These are phyloP conservation scores for Atkinsonella texensis DNA, from an alignment of 2,329 filamentous ascomycete genomes.

Conservation along the genomic window DNA sequence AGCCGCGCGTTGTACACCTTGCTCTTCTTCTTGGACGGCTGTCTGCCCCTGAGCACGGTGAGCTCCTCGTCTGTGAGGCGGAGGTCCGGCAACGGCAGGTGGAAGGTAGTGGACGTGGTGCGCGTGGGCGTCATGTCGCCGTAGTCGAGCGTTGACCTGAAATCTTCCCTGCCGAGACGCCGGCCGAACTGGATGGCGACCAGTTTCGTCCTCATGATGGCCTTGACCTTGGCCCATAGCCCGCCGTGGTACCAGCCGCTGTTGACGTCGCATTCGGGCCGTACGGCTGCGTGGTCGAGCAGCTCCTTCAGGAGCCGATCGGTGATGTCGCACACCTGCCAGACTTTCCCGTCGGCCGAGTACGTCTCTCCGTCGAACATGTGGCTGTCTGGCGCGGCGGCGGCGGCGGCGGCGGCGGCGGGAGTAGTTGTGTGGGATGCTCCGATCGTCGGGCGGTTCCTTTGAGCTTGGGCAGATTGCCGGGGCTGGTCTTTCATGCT, in stretches of 20 bases:
- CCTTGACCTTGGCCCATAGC: slow-evolving; percentile 70
- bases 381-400: slow-evolving; percentile 44
- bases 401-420: slow-evolving; percentile 23
- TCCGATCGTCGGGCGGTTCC: slow-evolving; percentile 22
- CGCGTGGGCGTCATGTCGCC: slow-evolving; percentile 23
- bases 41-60: slow-evolving; percentile 20
- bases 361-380: slow-evolving; percentile 72
- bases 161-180: slow-evolving; percentile 29
- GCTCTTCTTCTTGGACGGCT: slow-evolving; percentile 24
- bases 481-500: slow-evolving; percentile 35
- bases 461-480: slow-evolving; percentile 28
- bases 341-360: slow-evolving; percentile 73
- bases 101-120: slow-evolving; percentile 18
- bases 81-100: slow-evolving; percentile 23
- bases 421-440: slow-evolving; percentile 25
- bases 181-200: slow-evolving; percentile 49
- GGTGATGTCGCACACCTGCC: slow-evolving; percentile 86
- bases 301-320: slow-evolving; percentile 62
- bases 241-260: slow-evolving; percentile 82
- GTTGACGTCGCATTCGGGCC: slow-evolving; percentile 44
- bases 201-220: slow-evolving; percentile 82
- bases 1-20: slow-evolving; percentile 23
- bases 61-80: slow-evolving; percentile 24
- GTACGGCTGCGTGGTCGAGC: slow-evolving; percentile 50
- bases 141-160: slow-evolving; percentile 21